Conservation (phyloP, 805 yeast genomes). For the Ogataea ramenticola region DNA sequence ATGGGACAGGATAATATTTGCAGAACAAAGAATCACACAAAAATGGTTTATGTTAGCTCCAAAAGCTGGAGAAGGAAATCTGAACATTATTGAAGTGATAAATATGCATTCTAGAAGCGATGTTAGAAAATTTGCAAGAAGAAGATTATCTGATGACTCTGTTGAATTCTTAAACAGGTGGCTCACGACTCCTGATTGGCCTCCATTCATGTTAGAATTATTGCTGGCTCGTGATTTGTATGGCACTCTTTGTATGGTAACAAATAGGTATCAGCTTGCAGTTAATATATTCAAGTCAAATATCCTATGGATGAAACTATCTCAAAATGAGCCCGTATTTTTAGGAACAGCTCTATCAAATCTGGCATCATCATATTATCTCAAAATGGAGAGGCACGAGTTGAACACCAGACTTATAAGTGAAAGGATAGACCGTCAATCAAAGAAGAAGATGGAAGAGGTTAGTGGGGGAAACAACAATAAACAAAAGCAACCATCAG, state of each 20-base stretch:
- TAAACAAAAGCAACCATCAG: not conserved
- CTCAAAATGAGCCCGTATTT: conserved; percentile 10
- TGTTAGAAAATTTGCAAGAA: conserved; percentile 14
- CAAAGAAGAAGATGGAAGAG: conserved; percentile 7
- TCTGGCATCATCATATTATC: conserved; percentile 21
- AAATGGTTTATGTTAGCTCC: conserved; percentile 13
- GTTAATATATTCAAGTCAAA: conserved; percentile 21
- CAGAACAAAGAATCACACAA: conserved; percentile 14
- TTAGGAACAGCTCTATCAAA: conserved; percentile 18
- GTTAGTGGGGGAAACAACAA: conserved; percentile 1
- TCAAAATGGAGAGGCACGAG: conserved; percentile 14
- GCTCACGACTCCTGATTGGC: conserved; percentile 42
- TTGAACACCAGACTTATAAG: not conserved
- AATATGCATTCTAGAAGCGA: conserved; percentile 6
- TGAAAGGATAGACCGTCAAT: conserved; percentile 1
- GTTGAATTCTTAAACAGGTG: conserved; percentile 15
- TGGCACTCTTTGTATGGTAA: conserved; percentile 60
- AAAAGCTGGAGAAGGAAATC: not conserved
- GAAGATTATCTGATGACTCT: conserved; percentile 12
- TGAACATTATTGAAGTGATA: conserved; percentile 16
- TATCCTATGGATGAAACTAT: conserved; percentile 18
- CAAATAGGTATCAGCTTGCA: conserved; percentile 18
- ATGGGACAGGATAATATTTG: conserved; percentile 19
- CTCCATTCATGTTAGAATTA: conserved; percentile 69
- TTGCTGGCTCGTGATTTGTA: conserved; percentile 71